phyloP scores from a whole-genome alignment of 2,329 filamentous ascomycete genomes.

The Penicillium paneum region DNA sequence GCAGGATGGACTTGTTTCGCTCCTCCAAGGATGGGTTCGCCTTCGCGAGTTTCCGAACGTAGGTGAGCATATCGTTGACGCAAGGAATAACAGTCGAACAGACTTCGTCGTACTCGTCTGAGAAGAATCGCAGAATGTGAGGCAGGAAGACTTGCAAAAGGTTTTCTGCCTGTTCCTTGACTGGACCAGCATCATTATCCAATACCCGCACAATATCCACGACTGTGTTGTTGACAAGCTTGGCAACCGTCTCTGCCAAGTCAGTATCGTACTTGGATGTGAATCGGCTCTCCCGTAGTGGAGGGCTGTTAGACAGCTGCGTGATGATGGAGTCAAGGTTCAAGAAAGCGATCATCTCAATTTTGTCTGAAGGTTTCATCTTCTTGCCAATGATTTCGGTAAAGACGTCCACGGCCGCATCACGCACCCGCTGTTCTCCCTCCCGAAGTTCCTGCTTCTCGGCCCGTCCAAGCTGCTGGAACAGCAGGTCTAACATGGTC shows the following conservation, averaged over 20 bases:
- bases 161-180: slow-evolving; percentile 71
- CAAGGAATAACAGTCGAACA: slow-evolving; percentile 94
- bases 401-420: slow-evolving; percentile 89
- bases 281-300: slow-evolving; percentile 72
- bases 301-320: slow-evolving; percentile 79
- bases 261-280: slow-evolving; percentile 92
- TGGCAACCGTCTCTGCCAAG: slow-evolving; percentile 89
- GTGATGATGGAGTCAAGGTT: slow-evolving; percentile 81
- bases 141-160: slow-evolving; percentile 77
- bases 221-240: slow-evolving; percentile 86
- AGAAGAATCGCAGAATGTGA: slow-evolving; percentile 87
- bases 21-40: slow-evolving; percentile 61
- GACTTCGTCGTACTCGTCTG: slow-evolving; percentile 96
- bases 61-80: slow-evolving; percentile 85
- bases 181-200: slow-evolving; percentile 62
- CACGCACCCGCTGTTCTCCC: slow-evolving; percentile 77
- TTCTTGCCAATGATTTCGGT: slow-evolving; percentile 97
- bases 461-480: slow-evolving; percentile 80
- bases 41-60: slow-evolving; percentile 76
- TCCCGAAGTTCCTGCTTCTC: slow-evolving; percentile 58
- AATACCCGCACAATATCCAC: slow-evolving; percentile 83
- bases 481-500: slow-evolving; percentile 76
- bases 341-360: slow-evolving; percentile 86
- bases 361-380: slow-evolving; percentile 91
- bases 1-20: slow-evolving; percentile 76